Base-by-base conservation (phyloP, 2,329 filamentous ascomycete species). In the Pseudogymnoascus sp. region DNA sequence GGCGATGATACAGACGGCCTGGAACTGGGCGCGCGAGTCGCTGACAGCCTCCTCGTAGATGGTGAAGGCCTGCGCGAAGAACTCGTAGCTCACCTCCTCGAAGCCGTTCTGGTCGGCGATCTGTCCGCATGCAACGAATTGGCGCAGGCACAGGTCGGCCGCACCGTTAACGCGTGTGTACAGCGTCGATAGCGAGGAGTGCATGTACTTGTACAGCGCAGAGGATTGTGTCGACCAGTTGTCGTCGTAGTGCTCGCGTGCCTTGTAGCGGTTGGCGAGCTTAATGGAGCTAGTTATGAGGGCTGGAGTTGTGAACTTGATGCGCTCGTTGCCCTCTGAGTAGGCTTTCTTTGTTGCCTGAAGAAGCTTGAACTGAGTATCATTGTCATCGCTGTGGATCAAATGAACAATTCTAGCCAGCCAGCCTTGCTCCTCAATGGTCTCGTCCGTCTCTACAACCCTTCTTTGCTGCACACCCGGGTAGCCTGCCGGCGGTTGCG, bases 341-440 rank as follows among this genome's bases (percentile, higher is more conserved):
- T 93, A 97, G 0, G 92, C 90, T 72, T 93, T 96, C 65, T 89
- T 87, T 1, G 89, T 87, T 74, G 90, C 87, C 79, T 97, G 93
- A 31, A 99, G 83, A 53, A 99, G 86, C 78, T 91, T 91, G 78
- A 96, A 95, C 74, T 99, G 95, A 0, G 89, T 96, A 70, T 96
- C 91, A 71, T 97, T 97, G 73, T 96, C 85, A 37, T 90, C 82
- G 50, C 86, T 89, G 64, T 91, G 82, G 61, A 99, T 85, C 63
- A 97, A 80, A 77, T 99, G 95, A 17, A 97, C 87, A 72, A 99
- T 88, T 69, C 95, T 85, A 37, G 95, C 95, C 62, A 99, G 82
- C 92, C 92, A 97, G 61, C 95, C 95, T 79, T 99, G 95, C 77
- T 99, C 95, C 76, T 99, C 93, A 71, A 97, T 87, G 0, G 93